Conservation (phyloP, 75 land plant species). For the Cryptomeria japonica region DNA sequence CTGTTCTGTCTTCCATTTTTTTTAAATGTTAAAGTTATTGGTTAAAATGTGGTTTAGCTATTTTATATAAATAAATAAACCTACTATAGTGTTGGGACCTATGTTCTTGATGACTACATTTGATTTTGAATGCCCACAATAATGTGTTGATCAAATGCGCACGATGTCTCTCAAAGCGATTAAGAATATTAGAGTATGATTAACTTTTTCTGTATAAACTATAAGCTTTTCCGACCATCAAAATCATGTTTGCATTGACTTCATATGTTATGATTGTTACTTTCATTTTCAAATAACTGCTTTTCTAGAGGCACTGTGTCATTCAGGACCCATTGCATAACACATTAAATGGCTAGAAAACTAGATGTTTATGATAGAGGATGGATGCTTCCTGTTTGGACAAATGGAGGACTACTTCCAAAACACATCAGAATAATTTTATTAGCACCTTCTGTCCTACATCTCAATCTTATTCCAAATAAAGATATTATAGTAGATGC, state of each 20-base stretch:
- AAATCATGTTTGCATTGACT: not conserved
- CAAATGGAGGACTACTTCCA: not conserved
- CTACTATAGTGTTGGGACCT: not conserved
- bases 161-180: not conserved
- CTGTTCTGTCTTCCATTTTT: not conserved
- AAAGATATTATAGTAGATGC: not conserved
- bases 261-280: not conserved
- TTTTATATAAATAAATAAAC: not conserved
- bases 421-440: not conserved
- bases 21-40: not conserved
- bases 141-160: not conserved
- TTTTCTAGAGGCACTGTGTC: not conserved
- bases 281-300: not conserved
- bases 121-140: not conserved
- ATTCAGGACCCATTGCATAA: not conserved
- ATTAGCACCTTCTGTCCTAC: not conserved
- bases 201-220: not conserved
- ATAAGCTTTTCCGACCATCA: not conserved
- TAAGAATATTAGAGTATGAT: not conserved
- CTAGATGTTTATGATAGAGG: not conserved
- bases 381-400: not conserved
- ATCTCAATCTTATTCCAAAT: not conserved
- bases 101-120: not conserved
- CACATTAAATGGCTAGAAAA: not conserved
- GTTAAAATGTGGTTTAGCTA: not conserved